phyloP scores from a whole-genome alignment of 352 stramenopile species.

The Globisporangium okanoganense region DNA sequence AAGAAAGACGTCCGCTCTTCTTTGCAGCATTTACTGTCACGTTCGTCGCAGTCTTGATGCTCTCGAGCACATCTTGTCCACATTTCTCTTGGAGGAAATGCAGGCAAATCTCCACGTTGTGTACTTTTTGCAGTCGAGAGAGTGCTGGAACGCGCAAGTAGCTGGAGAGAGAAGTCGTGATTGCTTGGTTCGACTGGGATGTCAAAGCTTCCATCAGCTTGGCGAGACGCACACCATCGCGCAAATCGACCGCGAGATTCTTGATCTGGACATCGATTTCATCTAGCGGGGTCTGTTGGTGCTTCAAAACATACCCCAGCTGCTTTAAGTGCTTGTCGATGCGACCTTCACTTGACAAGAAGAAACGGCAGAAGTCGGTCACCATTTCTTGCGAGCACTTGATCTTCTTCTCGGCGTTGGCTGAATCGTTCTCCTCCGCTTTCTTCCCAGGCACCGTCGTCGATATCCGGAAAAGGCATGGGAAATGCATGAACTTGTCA shows the following conservation, averaged over 20 bases:
- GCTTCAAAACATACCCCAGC: constrained; percentile 83
- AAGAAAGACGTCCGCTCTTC: constrained; percentile 17
- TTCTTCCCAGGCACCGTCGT: constrained; percentile 11
- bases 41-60: constrained; percentile 33
- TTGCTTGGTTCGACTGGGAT: constrained; percentile 13
- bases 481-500: constrained; percentile 78
- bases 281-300: constrained; percentile 92
- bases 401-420: constrained; percentile 35
- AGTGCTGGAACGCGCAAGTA: constrained; percentile 92
- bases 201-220: constrained; percentile 92
- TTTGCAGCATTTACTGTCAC: constrained; percentile 9
- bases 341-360: constrained; percentile 92
- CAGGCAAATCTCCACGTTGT: constrained; percentile 94
- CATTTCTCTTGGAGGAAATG: constrained; percentile 77
- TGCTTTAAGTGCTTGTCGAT: constrained; percentile 92
- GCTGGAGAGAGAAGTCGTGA: constrained; percentile 44
- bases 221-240: constrained; percentile 93
- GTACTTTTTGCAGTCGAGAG: constrained; percentile 94
- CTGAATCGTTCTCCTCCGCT: constrained; percentile 6
- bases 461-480: constrained; percentile 86
- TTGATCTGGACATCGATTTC: constrained; percentile 92
- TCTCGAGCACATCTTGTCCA: constrained; percentile 46
- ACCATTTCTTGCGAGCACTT: constrained; percentile 93
- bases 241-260: constrained; percentile 93
- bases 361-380: constrained; percentile 90